Percentiles rank a stretch among this genome's conserved stretches.
These are phyloP conservation scores for Schwanniomyces sp. DNA, from an alignment of 805 yeast genomes.

Conservation along the genomic window DNA sequence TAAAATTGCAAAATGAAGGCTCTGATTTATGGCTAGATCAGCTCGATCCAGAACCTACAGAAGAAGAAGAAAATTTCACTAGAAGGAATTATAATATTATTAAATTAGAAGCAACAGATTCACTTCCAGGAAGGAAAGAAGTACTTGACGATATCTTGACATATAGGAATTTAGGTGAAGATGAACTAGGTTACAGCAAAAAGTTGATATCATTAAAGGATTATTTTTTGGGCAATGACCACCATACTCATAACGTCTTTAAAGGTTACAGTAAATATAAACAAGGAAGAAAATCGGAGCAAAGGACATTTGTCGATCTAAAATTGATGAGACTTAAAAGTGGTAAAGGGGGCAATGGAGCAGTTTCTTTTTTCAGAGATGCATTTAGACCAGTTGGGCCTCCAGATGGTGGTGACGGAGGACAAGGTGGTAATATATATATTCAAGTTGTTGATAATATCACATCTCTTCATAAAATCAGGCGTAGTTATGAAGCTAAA, in stretches of 20 bases:
- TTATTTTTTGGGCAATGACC: conserved; percentile 40
- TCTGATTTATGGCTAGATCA: conserved; percentile 3
- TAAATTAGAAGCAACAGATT: not conserved
- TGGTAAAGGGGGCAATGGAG: conserved; percentile 90
- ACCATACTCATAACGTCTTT: conserved; percentile 39
- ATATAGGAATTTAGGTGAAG: conserved; percentile 19
- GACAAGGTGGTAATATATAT: conserved; percentile 85
- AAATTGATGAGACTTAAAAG: conserved; percentile 64
- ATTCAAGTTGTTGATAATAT: conserved; percentile 76
- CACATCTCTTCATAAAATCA: conserved; percentile 68
- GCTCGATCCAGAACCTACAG: not conserved
- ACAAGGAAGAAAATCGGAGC: conserved; percentile 35
- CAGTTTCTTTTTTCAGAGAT: conserved; percentile 82
- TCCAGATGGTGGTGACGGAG: conserved; percentile 99
- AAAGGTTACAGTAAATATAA: conserved; percentile 26
- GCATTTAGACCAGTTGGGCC: conserved; percentile 87
- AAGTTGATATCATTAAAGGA: conserved; percentile 28
- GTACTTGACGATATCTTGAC: conserved; percentile 2
- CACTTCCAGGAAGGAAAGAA: not conserved
- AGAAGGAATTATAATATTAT: not conserved
- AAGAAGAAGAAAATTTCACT: conserved; percentile 1
- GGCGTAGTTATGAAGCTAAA: conserved; percentile 66
- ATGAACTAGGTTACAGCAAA: conserved; percentile 13
- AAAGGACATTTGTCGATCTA: conserved; percentile 54
- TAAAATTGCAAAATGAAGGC: not conserved